These are phyloP conservation scores for Themeda triandra DNA, from an alignment of 176 grass and related monocot genomes.

Conservation along the genomic window DNA sequence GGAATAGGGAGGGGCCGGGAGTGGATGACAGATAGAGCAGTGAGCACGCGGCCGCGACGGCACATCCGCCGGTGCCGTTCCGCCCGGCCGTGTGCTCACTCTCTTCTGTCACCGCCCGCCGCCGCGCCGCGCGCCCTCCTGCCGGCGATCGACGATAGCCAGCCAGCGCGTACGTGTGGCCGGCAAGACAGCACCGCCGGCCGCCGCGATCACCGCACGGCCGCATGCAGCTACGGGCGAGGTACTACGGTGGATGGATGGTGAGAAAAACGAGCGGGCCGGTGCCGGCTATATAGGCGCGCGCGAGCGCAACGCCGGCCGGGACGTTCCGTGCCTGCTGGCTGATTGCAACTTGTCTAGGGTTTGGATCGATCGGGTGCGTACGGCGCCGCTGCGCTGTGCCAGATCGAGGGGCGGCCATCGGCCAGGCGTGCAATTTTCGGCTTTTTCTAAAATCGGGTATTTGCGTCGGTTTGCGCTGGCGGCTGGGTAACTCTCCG, in stretches of 20 bases:
- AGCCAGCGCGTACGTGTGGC: background rate
- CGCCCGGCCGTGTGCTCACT: conserved; percentile 71
- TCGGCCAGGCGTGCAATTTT: conserved; percentile 9
- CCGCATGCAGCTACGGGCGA: background rate
- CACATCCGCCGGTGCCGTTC: conserved; percentile 51
- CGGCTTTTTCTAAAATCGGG: conserved; percentile 30
- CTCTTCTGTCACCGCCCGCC: conserved; percentile 65
- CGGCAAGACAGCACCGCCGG: background rate
- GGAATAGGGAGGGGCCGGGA: background rate
- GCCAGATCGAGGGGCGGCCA: conserved; percentile 23
- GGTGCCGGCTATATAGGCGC: conserved; percentile 42
- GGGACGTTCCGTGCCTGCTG: conserved; percentile 31
- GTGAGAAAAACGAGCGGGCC: background rate
- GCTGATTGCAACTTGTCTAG: conserved; percentile 9
- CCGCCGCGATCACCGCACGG: conserved; percentile 32
- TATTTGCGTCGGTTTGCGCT: background rate
- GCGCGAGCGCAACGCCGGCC: background rate
- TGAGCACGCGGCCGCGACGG: conserved; percentile 70
- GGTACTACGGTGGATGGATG: background rate
- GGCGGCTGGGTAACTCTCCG: no score
- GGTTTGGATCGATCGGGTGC: background rate
- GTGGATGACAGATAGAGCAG: conserved; percentile 61
- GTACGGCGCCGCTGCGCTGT: conserved; percentile 14
- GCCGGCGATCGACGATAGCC: background rate
- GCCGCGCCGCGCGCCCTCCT: background rate